Conservation (phyloP, 192 early-diverging fungal species). For the Phycomyces nitens region DNA sequence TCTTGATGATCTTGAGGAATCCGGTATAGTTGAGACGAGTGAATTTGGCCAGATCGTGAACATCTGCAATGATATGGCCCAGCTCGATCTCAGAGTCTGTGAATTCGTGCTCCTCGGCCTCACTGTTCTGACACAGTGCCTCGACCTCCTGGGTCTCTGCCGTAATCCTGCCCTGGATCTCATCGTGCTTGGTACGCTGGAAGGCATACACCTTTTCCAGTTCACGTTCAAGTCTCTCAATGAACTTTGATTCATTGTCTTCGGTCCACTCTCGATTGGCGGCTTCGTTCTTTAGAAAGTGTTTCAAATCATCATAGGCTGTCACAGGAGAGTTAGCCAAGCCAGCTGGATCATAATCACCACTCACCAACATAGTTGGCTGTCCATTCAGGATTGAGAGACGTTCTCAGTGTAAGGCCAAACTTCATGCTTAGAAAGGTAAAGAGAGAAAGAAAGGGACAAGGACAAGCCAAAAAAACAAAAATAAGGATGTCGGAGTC, state of each 20-base stretch:
- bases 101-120: conserved; percentile 59
- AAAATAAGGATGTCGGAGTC: not conserved
- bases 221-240: conserved; percentile 83
- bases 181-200: conserved; percentile 70
- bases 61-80: conserved; percentile 73
- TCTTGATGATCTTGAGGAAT: conserved; percentile 95
- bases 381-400: conserved; percentile 82
- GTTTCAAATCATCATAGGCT: conserved; percentile 83
- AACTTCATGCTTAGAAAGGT: conserved; percentile 74
- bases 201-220: conserved; percentile 86
- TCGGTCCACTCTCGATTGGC: conserved; percentile 68
- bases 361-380: conserved; percentile 68
- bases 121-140: conserved; percentile 40
- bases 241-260: conserved; percentile 80
- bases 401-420: conserved; percentile 78
- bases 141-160: conserved; percentile 64
- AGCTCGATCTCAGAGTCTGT: conserved; percentile 66
- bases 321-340: not conserved
- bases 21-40: conserved; percentile 82
- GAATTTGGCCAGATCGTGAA: conserved; percentile 82
- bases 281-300: conserved; percentile 67
- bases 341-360: not conserved
- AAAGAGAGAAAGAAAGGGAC: not conserved
- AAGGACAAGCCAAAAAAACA: not conserved
- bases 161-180: conserved; percentile 70